These are phyloP conservation scores for Lodderomyces beijingensis DNA, from an alignment of 1,139 yeast genomes.

Conservation along the genomic window DNA sequence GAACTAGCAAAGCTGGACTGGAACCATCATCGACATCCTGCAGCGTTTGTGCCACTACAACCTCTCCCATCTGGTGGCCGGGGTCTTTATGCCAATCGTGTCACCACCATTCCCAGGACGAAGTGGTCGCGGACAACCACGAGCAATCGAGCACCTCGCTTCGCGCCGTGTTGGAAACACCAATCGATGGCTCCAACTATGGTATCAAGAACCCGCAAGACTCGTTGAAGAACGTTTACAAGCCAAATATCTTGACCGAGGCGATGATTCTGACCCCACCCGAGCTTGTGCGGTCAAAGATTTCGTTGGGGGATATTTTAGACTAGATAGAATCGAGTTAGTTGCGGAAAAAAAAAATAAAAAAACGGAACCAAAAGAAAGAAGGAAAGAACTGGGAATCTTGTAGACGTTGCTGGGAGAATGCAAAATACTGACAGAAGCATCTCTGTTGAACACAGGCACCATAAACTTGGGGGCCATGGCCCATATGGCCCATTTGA, in stretches of 20 bases:
- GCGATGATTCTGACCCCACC: constrained; percentile 2
- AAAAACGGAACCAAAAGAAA: too few species aligned
- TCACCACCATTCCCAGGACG: constrained; percentile 16
- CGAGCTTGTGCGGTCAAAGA: constrained; percentile 17
- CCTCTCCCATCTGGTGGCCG: constrained; percentile 43
- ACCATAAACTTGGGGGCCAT: too few species aligned
- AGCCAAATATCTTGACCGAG: constrained; percentile 7
- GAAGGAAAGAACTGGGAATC: too few species aligned
- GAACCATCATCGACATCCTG: constrained; percentile 13
- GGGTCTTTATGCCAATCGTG: constrained; percentile 30
- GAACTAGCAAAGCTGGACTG: too few species aligned
- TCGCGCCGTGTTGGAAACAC: constrained; percentile 20
- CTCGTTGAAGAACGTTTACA: constrained; percentile 16
- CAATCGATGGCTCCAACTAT: constrained; percentile 30
- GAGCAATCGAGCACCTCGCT: constrained; percentile 12
- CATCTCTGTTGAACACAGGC: too few species aligned
- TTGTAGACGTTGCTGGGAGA: too few species aligned
- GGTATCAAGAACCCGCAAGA: constrained; percentile 31
- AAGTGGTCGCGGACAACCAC: neutral
- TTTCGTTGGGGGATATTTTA: constrained; percentile 24
- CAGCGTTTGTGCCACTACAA: constrained; percentile 20
- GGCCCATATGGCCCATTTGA: too few species aligned
- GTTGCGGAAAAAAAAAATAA: too few species aligned
- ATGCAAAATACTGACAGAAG: too few species aligned
- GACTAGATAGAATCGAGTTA: constrained; percentile 5